phyloP scores from a whole-genome alignment of 2,329 filamentous ascomycete species.

The Trichoderma guizhouense region DNA sequence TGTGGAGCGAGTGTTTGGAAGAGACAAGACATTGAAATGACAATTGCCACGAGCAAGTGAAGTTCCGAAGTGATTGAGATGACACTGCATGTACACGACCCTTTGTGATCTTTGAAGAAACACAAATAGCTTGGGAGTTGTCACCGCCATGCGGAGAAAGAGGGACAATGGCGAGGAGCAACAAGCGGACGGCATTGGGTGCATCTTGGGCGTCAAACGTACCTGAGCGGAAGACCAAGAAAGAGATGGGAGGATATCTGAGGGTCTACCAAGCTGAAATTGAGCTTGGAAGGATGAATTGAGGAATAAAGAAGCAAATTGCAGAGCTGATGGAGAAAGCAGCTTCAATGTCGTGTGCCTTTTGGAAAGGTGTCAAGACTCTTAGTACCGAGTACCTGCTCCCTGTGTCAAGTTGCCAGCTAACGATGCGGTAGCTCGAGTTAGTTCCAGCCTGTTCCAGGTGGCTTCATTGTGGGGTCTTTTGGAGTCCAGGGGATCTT shows the following conservation, averaged over 20 bases:
- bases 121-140: not conserved
- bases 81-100: not conserved
- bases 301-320: not conserved
- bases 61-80: not conserved
- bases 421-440: not conserved
- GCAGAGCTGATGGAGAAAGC: conserved; percentile 9
- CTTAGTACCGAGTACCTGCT: conserved; percentile 9
- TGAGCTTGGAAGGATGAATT: conserved; percentile 10
- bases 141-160: conserved; percentile 23
- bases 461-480: conserved; percentile 27
- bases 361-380: conserved; percentile 34
- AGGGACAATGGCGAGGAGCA: not conserved
- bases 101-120: not conserved
- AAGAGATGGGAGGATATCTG: not conserved
- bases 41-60: not conserved
- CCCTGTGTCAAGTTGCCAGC: not conserved
- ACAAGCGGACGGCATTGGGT: not conserved
- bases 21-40: not conserved
- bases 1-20: not conserved
- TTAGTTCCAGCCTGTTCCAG: not conserved
- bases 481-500: conserved; percentile 22
- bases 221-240: conserved; percentile 22
- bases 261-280: conserved; percentile 1
- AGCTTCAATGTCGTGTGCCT: conserved; percentile 27
- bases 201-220: conserved; percentile 19